A percentile compares a stretch with the other conserved stretches of the same genome.
Conservation (phyloP, 352 stramenopile species). For the Phytophthora meadii region DNA sequence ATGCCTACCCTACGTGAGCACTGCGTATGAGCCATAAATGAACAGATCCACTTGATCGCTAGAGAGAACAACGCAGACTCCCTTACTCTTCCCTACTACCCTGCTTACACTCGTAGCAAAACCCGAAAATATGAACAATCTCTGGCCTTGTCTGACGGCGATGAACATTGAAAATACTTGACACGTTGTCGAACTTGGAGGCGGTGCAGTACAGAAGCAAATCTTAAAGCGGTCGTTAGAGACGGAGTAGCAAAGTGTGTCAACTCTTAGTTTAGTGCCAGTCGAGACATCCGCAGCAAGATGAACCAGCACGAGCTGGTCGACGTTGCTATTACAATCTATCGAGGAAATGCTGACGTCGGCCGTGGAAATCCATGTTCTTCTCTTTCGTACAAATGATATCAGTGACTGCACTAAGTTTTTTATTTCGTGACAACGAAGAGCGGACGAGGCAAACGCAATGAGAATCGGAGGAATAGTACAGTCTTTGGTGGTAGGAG, state of each 20-base stretch:
- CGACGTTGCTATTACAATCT: not conserved
- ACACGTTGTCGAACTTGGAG: not conserved
- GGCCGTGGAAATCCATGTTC: not conserved
- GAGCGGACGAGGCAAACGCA: slow-evolving; percentile 3
- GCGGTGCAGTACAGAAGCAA: not conserved
- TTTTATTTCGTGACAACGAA: slow-evolving; percentile 11
- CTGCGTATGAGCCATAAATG: slow-evolving; percentile 7
- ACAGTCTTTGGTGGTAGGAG: slow-evolving; percentile 4
- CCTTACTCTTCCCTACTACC: not conserved
- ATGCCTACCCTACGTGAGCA: not conserved
- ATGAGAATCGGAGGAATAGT: slow-evolving; percentile 3
- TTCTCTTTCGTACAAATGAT: slow-evolving; percentile 4
- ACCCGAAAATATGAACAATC: slow-evolving; percentile 19
- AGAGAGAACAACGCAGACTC: slow-evolving; percentile 16
- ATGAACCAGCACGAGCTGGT: not conserved
- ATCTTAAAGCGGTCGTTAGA: slow-evolving; percentile 7
- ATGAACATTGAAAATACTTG: slow-evolving; percentile 6
- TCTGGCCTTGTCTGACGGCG: slow-evolving; percentile 9
- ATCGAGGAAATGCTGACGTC: not conserved
- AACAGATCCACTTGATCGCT: slow-evolving; percentile 23
- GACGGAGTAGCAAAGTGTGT: not conserved
- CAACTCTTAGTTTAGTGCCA: slow-evolving; percentile 4
- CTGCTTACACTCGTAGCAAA: slow-evolving; percentile 16
- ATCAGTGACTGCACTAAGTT: not conserved
- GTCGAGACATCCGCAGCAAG: not conserved